A percentile compares a stretch with the other conserved stretches of the same genome.
These are phyloP conservation scores for Parascedosporium putredinis DNA, from an alignment of 2,329 filamentous ascomycete species.

Conservation along the genomic window DNA sequence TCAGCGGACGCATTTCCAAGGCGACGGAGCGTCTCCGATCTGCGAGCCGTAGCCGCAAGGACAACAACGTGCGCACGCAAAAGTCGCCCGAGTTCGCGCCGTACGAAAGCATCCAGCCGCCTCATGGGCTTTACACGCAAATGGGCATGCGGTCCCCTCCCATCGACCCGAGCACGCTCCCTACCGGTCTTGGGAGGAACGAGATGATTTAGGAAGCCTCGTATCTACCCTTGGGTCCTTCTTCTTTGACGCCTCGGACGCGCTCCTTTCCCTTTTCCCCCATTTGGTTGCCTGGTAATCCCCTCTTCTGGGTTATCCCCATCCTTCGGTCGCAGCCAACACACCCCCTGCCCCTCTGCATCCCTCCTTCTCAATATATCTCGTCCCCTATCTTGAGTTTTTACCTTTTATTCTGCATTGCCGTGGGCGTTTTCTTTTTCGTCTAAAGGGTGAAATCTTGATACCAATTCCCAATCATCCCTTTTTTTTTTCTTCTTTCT, in stretches of 20 bases:
- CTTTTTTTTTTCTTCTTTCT: conserved; percentile 13
- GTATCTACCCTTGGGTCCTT: too few relatives aligned
- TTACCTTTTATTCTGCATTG: conserved; percentile 27
- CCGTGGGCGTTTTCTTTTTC: conserved; percentile 24
- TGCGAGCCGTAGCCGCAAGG: conserved; percentile 44
- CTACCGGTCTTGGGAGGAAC: conserved; percentile 41
- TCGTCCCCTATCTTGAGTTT: conserved; percentile 1
- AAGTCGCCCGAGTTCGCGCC: conserved; percentile 16
- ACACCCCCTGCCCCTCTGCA: too few relatives aligned
- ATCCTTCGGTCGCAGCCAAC: too few relatives aligned
- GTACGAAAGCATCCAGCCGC: conserved; percentile 30
- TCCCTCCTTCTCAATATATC: not conserved
- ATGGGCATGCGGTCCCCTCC: conserved; percentile 20
- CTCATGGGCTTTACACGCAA: conserved; percentile 4
- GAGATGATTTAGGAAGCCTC: conserved; percentile 47
- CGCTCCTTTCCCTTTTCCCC: too few relatives aligned
- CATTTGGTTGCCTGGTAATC: too few relatives aligned
- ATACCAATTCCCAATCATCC: not conserved
- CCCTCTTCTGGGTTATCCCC: too few relatives aligned
- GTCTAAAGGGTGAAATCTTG: conserved; percentile 3
- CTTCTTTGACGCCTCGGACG: too few relatives aligned
- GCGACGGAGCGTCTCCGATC: conserved; percentile 52
- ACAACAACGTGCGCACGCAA: conserved; percentile 20
- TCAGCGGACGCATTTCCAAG: conserved; percentile 44
- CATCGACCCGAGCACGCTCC: conserved; percentile 12